Evolutionary conservation across 495 filamentous ascomycete species (phyloP), one percentile per base, ranked within the genome.

Genomic region (Podospora pseudocomata): DNA sequence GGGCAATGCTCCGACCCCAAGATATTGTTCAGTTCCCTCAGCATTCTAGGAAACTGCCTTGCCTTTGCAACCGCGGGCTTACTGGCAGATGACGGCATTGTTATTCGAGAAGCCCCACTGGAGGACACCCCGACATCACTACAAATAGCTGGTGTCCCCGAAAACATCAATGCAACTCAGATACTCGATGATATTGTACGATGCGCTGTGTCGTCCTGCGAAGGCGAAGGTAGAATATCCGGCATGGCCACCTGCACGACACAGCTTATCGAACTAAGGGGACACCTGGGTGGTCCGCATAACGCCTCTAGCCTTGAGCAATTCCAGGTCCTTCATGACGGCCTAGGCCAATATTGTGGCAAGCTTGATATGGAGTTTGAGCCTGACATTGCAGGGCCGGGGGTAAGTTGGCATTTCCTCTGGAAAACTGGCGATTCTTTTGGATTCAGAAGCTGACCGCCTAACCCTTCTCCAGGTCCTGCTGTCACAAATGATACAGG

Each of bases 331-430:
- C 9, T 66, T 20, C 20, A 28, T 19, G 26, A 28, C 16, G 55
- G 54, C 5, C 54, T 66, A 4, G 15, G 23, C 5, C 6, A 16
- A 3, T 66, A 58, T 49, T 66, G 64, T 16, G 64, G 27, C 18
- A 39, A 44, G 5, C 34, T 56, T 56, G 63, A 55, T n/a, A 44
- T 44, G 7, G 57, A 26, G 4, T 23, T 66, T 23, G 34, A 59
- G n/a, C 27, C 64, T n/a, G 64, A 66, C 34, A 59, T 66, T 59
- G 64, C 64, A 28, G 64, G 64, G 3, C 64, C 64, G 3, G 64
- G 64, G 54, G 64, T 49, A 66, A 32, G 63, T 56, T 56, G 4
- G 16, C 6, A 15, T 18, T 4, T 19, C 16, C 39, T 11, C 39
- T 49, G 39, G 5, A 49, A 9, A 49, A 49, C 23, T 23, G 23